A percentile compares a stretch with the other conserved stretches of the same genome.
Conservation (phyloP, 345 rosid species). For the Bruguiera parviflora region DNA sequence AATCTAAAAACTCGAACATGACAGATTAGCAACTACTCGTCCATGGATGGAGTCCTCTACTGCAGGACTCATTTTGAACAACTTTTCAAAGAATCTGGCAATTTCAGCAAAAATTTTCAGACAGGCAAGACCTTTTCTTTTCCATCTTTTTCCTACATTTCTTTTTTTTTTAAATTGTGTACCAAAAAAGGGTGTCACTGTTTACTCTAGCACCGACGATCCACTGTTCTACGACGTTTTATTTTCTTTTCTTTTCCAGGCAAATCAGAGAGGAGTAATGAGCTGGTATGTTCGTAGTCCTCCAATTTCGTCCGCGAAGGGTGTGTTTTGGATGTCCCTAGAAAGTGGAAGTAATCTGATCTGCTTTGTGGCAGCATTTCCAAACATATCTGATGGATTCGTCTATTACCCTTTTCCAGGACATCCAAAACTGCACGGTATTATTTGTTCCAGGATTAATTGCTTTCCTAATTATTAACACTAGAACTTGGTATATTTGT, state of each 20-base stretch:
- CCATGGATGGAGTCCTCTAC: constrained; percentile 96
- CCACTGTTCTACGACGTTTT: neutral
- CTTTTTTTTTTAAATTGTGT: neutral
- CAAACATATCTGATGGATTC: neutral
- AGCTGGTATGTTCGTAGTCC: constrained; percentile 43
- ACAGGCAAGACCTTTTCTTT: constrained; percentile 35
- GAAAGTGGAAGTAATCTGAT: neutral
- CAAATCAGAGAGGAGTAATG: constrained; percentile 31
- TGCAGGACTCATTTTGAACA: constrained; percentile 98
- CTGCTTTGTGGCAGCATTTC: neutral
- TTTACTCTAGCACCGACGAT: neutral
- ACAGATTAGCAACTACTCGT: constrained; percentile 97
- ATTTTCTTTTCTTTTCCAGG: constrained; percentile 9
- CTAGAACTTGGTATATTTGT: neutral
- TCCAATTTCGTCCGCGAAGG: neutral
- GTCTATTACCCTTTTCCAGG: too few species aligned
- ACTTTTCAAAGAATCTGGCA: constrained; percentile 97
- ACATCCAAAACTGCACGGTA: too few species aligned
- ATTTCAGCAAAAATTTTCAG: constrained; percentile 94
- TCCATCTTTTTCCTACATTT: neutral
- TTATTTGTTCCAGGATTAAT: neutral
- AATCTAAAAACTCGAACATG: neutral
- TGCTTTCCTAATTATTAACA: neutral
- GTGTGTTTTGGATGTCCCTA: constrained; percentile 1
- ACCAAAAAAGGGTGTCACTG: neutral